Evolutionary conservation across 2,329 filamentous ascomycete genomes (phyloP), one percentile per base, ranked within the genome.

Genomic region (Cytospora piceae): DNA sequence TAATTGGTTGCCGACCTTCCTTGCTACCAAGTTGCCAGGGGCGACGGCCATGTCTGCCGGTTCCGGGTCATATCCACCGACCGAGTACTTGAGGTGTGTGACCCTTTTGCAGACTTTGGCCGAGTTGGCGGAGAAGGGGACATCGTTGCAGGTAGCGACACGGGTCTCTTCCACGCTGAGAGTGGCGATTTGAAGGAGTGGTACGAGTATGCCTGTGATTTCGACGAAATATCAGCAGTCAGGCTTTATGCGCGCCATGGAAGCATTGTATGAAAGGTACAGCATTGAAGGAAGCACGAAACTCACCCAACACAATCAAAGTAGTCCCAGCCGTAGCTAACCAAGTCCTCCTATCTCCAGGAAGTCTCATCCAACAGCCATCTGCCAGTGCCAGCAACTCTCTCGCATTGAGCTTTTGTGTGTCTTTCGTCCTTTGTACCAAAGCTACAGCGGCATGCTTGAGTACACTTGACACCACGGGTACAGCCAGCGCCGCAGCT

Each of bases 41-140:
- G 60, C n/a, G 20, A 62, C 49, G 7, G 52, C 51, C 52, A 62
- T 34, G 27, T 62, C 60, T 8, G 60, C 60, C 14, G 60, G 60
- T 32, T 62, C 60, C 4, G 60, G 60, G n/a, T 62, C 60, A 31
- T 62, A 62, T 7, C 60, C 60, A 11, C 60, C 60, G 22, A 62
- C 60, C 2, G 32, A 15, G 42, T 62, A 62, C 5, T 34, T 53
- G 32, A 62, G 46, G 11, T 62, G 17, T n/a, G 24, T 62, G 3
- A 42, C 52, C 39, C 42, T 62, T 20, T 49, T 52, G 53, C 60
- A 62, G 22, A 29, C 52, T 49, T 52, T 3, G 24, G 55, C 49
- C 12, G 8, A 31, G 24, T 62, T 62, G 20, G 49, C 55, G 4
- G 60, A 29, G 15, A 49, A 46, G 4, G 60, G 60, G 22, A 62